These are phyloP conservation scores for Sporothrix schenckii DNA, from an alignment of 2,329 filamentous ascomycete species.

Conservation along the genomic window DNA sequence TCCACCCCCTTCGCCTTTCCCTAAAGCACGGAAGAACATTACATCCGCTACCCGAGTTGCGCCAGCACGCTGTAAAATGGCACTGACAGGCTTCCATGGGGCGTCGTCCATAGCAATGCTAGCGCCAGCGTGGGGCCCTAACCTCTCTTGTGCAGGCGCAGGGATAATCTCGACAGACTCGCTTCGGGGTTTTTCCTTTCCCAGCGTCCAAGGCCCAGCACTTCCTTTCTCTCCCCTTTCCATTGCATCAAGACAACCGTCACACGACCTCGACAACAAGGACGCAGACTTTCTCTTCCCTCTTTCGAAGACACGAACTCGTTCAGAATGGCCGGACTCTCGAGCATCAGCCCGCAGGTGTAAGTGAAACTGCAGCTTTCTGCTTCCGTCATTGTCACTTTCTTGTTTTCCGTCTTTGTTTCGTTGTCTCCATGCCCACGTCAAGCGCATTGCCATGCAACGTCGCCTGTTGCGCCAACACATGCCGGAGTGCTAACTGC, in stretches of 20 bases:
- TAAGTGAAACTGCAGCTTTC: constrained; percentile 45
- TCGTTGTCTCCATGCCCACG: neutral
- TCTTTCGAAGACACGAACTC: constrained; percentile 1
- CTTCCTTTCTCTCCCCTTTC: constrained; percentile 24
- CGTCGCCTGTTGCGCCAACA: neutral
- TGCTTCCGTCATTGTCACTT: neutral
- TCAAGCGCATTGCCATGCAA: neutral
- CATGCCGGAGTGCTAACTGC: constrained; percentile 36
- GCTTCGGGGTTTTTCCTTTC: neutral
- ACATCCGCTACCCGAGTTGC: constrained; percentile 23
- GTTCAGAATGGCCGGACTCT: constrained; percentile 57
- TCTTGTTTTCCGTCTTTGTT: neutral
- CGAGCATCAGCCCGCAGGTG: constrained; percentile 62
- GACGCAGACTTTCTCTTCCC: neutral
- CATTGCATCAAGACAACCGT: constrained; percentile 13
- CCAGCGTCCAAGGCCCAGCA: neutral
- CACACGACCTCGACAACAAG: constrained; percentile 13
- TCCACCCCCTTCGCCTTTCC: constrained; percentile 22
- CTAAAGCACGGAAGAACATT: constrained; percentile 22
- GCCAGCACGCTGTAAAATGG: neutral
- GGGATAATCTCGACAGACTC: too few species aligned
- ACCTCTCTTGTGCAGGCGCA: too few species aligned
- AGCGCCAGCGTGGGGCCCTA: neutral
- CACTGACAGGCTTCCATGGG: neutral
- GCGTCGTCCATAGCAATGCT: neutral